These are phyloP conservation scores for Coffea eugenioides DNA, from an alignment of 257 asterid species.

Conservation along the genomic window DNA sequence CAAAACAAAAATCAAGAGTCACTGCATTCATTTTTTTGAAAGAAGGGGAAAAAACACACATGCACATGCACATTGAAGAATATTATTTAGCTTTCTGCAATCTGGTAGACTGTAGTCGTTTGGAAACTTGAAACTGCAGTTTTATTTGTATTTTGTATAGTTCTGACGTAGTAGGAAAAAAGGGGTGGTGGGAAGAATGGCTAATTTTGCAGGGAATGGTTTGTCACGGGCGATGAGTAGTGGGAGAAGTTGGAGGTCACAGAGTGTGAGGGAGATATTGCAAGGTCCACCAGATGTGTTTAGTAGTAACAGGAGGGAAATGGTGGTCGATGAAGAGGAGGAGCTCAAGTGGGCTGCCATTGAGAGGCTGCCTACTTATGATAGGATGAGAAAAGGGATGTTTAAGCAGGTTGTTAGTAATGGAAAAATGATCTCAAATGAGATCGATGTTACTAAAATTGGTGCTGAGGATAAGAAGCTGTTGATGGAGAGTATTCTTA, in stretches of 20 bases:
- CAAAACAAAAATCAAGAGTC: too few species aligned
- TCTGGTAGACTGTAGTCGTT: too few species aligned
- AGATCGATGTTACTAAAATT: slow-evolving; percentile 57
- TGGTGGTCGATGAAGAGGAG: slow-evolving; percentile 59
- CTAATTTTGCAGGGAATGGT: slow-evolving; percentile 51
- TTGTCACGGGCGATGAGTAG: slow-evolving; percentile 45
- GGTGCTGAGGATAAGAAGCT: slow-evolving; percentile 62
- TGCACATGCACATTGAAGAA: too few species aligned
- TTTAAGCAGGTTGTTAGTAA: slow-evolving; percentile 54
- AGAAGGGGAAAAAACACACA: too few species aligned
- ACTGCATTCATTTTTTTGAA: too few species aligned
- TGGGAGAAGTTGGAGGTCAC: slow-evolving; percentile 59
- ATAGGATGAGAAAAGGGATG: slow-evolving; percentile 69
- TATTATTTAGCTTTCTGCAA: too few species aligned
- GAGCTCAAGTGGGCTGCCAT: slow-evolving; percentile 89
- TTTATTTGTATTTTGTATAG: too few species aligned
- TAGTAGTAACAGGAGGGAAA: slow-evolving; percentile 53
- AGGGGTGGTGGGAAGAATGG: slow-evolving; percentile 2
- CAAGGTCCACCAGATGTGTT: slow-evolving; percentile 62
- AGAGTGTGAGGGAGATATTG: slow-evolving; percentile 68
- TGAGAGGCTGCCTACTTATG: slow-evolving; percentile 76
- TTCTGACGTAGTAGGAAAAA: too few species aligned
- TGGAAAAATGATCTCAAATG: slow-evolving; percentile 44
- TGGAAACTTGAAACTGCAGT: too few species aligned
- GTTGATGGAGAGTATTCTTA: slow-evolving; percentile 65